Evolutionary conservation across 345 rosid genomes (phyloP).

Genomic region (Carallia pectinifolia): DNA sequence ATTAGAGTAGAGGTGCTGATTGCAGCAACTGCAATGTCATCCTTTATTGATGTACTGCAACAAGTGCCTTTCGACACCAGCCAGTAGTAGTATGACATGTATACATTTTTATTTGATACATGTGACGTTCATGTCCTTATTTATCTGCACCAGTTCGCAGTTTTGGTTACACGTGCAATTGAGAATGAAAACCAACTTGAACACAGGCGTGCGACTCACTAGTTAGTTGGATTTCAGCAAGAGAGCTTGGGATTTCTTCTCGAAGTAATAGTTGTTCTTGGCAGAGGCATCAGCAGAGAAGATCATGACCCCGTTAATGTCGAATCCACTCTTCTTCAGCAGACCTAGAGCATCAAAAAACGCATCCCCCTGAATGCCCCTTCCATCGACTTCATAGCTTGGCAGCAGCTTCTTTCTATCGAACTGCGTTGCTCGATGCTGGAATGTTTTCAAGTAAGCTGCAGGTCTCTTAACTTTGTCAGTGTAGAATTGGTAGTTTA

Average conservation of each 20-base stretch:
- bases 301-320: slow-evolving; percentile 56
- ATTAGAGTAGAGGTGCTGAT: too few species aligned
- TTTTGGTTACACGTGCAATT: too few species aligned
- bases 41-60: too few species aligned
- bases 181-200: too few species aligned
- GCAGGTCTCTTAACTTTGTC: slow-evolving; percentile 36
- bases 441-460: slow-evolving; percentile 36
- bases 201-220: too few species aligned
- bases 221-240: slow-evolving; percentile 37
- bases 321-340: slow-evolving; percentile 37
- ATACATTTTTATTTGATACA: too few species aligned
- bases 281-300: slow-evolving; percentile 53
- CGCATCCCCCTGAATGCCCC: slow-evolving; percentile 61
- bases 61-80: too few species aligned
- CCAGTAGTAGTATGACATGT: too few species aligned
- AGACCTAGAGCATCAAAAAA: slow-evolving; percentile 47
- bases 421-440: slow-evolving; percentile 34
- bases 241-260: slow-evolving; percentile 55
- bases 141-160: too few species aligned
- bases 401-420: slow-evolving; percentile 42
- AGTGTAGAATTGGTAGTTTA: slow-evolving; percentile 56
- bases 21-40: too few species aligned
- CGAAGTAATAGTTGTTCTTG: slow-evolving; percentile 31
- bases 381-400: slow-evolving; percentile 54
- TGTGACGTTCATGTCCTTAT: too few species aligned